These are phyloP conservation scores for Cadophora sp. DNA, from an alignment of 2,329 filamentous ascomycete genomes.

Conservation along the genomic window DNA sequence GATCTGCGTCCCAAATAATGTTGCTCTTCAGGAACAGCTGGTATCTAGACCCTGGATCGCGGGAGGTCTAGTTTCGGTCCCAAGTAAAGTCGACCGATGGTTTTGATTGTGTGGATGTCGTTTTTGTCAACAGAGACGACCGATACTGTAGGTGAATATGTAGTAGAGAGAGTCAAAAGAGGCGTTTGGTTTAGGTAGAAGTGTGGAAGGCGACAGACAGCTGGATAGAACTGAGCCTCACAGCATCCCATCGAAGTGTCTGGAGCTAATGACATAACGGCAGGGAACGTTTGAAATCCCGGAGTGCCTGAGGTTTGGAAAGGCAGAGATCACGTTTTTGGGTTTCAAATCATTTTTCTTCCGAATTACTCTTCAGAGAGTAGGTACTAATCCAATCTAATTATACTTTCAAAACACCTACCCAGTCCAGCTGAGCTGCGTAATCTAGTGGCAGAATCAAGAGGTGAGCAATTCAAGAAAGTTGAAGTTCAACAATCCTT, in stretches of 20 bases:
- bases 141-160: background rate
- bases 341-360: too few species aligned
- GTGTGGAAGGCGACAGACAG: slow-evolving; percentile 22
- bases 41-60: slow-evolving; percentile 20
- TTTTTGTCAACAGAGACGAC: background rate
- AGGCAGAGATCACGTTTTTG: slow-evolving; percentile 15
- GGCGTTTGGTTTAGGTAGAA: slow-evolving; percentile 4
- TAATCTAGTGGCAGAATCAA: too few species aligned
- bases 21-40: slow-evolving; percentile 28
- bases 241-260: slow-evolving; percentile 30
- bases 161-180: background rate
- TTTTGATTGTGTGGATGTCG: background rate
- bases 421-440: too few species aligned
- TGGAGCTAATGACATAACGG: slow-evolving; percentile 36
- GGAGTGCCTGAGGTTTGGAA: slow-evolving; percentile 1
- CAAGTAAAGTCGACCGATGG: background rate
- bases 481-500: background rate
- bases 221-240: slow-evolving; percentile 21
- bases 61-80: slow-evolving; percentile 19
- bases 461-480: background rate
- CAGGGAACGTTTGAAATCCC: slow-evolving; percentile 24
- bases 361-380: background rate
- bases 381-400: too few species aligned
- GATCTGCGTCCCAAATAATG: slow-evolving; percentile 32
- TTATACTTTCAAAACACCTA: too few species aligned